phyloP scores from a whole-genome alignment of 2,329 filamentous ascomycete species.

The Cordyceps fumosorosea region DNA sequence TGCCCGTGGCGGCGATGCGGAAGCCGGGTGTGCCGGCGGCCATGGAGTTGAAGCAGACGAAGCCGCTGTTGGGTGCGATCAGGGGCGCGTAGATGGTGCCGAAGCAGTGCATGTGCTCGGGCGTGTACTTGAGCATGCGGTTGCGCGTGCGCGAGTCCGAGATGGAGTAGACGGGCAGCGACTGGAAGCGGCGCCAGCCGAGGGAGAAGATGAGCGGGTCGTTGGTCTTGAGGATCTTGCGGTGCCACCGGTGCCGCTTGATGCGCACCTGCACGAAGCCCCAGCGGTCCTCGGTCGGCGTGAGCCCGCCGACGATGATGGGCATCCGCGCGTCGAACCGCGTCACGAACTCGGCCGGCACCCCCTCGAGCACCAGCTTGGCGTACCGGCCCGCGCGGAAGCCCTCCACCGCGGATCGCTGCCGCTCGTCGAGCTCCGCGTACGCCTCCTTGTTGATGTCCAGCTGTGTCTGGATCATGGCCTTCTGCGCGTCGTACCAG shows the following conservation, averaged over 20 bases:
- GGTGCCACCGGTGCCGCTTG: constrained; percentile 97
- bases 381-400: constrained; percentile 90
- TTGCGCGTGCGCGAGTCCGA: constrained; percentile 90
- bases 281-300: constrained; percentile 89
- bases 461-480: constrained; percentile 86
- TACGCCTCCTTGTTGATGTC: constrained; percentile 97
- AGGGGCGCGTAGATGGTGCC: constrained; percentile 92
- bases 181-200: constrained; percentile 93
- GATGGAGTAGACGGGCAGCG: constrained; percentile 87
- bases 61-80: constrained; percentile 91
- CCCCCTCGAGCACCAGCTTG: constrained; percentile 79
- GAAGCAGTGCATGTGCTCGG: constrained; percentile 99
- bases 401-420: constrained; percentile 79
- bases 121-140: constrained; percentile 97
- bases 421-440: constrained; percentile 75
- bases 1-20: constrained; percentile 88
- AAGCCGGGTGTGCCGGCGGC: constrained; percentile 81
- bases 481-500: constrained; percentile 97
- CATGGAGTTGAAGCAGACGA: constrained; percentile 88
- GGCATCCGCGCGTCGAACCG: constrained; percentile 78
- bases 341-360: constrained; percentile 83
- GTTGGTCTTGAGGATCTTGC: constrained; percentile 97
- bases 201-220: constrained; percentile 96
- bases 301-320: constrained; percentile 83
- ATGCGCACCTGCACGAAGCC: constrained; percentile 93